These are phyloP conservation scores for Actinomucor elegans DNA, from an alignment of 371 early-diverging fungal genomes.

Conservation along the genomic window DNA sequence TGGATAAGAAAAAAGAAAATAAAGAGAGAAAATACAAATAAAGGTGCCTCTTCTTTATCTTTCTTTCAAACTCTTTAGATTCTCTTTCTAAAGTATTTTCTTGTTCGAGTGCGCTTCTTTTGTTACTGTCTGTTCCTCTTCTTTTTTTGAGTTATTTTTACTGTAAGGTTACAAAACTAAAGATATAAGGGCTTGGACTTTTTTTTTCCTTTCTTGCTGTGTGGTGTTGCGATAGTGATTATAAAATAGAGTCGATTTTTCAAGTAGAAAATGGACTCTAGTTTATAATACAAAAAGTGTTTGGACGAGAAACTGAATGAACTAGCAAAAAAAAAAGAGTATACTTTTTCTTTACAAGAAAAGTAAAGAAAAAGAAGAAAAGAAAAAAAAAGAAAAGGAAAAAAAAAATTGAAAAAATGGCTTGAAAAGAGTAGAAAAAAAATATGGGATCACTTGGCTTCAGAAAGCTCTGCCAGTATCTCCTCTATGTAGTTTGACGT, in stretches of 20 bases:
- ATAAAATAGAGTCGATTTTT: conserved; percentile 10
- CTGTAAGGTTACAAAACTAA: no score
- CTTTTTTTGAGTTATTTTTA: no score
- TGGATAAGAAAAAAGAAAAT: not conserved
- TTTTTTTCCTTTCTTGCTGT: not conserved
- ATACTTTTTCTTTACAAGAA: not conserved
- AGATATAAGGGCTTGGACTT: not conserved
- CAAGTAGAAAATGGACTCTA: not conserved
- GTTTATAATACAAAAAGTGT: not conserved
- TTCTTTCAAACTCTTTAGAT: not conserved
- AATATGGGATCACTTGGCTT: no score
- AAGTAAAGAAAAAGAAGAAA: not conserved
- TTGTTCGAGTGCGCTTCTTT: not conserved
- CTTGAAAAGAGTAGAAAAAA: no score
- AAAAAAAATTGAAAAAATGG: not conserved
- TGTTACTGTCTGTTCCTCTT: no score
- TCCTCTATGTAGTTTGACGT: no score
- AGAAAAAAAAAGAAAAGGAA: not conserved
- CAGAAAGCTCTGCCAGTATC: no score
- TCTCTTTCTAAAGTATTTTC: not conserved
- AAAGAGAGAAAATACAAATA: no score
- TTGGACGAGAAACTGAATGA: not conserved
- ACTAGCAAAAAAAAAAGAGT: not conserved
- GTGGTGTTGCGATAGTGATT: not conserved
- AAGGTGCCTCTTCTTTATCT: no score